phyloP scores from a whole-genome alignment of 495 filamentous ascomycete species.

The Trichocladium uniseriatum region DNA sequence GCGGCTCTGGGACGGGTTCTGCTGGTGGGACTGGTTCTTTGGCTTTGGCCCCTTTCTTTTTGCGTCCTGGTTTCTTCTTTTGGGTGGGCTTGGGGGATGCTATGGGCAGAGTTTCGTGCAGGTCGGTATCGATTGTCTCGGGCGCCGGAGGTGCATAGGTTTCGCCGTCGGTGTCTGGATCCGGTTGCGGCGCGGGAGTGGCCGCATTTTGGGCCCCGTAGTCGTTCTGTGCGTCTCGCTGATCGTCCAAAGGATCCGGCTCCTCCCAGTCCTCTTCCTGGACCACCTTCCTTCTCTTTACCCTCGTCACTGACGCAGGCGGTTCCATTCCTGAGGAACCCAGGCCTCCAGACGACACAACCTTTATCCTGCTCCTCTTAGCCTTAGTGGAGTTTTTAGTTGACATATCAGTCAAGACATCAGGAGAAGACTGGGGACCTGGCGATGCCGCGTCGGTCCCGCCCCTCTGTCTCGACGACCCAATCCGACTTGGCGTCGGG shows the following conservation, averaged over 20 bases:
- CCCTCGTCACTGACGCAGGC: conserved; percentile 3
- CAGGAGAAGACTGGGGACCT: conserved; percentile 11
- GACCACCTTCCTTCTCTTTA: conserved; percentile 5
- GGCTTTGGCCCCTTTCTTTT: conserved; percentile 3
- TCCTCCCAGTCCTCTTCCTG: not conserved
- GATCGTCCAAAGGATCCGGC: too few species aligned
- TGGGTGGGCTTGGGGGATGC: not conserved
- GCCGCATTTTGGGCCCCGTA: too few species aligned
- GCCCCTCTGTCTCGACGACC: not conserved
- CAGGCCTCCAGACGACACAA: not conserved
- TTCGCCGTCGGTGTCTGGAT: too few species aligned
- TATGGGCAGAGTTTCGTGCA: too few species aligned
- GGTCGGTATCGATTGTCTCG: too few species aligned
- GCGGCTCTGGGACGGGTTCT: not conserved
- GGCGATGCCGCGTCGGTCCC: not conserved
- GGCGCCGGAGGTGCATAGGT: too few species aligned
- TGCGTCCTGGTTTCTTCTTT: conserved; percentile 1
- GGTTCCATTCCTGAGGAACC: not conserved
- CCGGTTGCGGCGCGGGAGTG: too few species aligned
- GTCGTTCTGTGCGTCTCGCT: too few species aligned
- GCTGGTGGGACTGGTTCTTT: not conserved
- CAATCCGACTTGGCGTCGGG: conserved; percentile 18
- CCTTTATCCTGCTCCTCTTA: not conserved
- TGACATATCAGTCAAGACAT: conserved; percentile 13
- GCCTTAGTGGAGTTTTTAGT: not conserved